phyloP scores from a whole-genome alignment of 2,329 filamentous ascomycete genomes.

The Fusarium oligoseptatum region DNA sequence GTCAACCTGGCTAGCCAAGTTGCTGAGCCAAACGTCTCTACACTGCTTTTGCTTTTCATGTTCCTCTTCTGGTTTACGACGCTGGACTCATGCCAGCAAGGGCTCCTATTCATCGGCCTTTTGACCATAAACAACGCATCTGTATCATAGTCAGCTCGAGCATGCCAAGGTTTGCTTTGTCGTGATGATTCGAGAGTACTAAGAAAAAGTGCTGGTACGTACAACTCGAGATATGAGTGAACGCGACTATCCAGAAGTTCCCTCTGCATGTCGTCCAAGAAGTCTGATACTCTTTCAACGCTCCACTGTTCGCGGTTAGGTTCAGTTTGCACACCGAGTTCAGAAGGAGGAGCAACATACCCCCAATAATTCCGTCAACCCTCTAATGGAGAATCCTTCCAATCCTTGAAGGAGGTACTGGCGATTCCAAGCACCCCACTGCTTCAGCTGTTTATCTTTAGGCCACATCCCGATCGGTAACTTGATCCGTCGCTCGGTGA shows the following conservation, averaged over 20 bases:
- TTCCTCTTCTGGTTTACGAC: neutral
- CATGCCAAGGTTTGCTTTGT: neutral
- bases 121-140: neutral
- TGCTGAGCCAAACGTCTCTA: neutral
- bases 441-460: slow-evolving; percentile 3
- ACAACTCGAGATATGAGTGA: slow-evolving; percentile 11
- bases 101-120: neutral
- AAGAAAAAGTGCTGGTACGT: neutral
- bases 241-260: slow-evolving; percentile 2
- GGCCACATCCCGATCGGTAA: slow-evolving; percentile 4
- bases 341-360: neutral
- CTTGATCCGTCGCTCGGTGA: slow-evolving; percentile 1
- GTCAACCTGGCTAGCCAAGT: neutral
- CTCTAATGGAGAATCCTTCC: neutral
- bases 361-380: neutral
- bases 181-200: neutral
- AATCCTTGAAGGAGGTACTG: slow-evolving; percentile 2
- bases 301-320: neutral
- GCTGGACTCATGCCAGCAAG: neutral
- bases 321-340: neutral
- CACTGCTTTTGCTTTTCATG: neutral
- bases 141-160: neutral
- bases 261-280: neutral
- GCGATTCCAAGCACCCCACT: neutral
- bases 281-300: neutral